These are phyloP conservation scores for Herpetospermum pedunculosum DNA, from an alignment of 306 rosid species.

Conservation along the genomic window DNA sequence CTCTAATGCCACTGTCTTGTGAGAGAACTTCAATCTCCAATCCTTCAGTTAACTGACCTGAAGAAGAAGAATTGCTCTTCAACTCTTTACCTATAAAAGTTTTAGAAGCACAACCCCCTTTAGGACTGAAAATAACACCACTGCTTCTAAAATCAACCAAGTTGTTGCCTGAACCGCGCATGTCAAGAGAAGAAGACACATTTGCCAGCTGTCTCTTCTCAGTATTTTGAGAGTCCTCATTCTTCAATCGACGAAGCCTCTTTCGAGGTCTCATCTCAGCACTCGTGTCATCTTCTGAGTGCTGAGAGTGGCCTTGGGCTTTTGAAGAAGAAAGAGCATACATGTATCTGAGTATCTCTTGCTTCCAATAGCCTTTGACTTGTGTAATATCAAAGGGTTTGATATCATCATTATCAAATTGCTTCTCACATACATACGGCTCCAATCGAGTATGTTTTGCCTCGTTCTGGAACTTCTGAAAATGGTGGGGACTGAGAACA, in stretches of 20 bases:
- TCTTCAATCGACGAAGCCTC: conserved; percentile 27
- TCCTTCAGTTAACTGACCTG: conserved; percentile 28
- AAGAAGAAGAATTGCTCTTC: conserved; percentile 9
- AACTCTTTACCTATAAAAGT: conserved; percentile 13
- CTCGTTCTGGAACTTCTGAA: conserved; percentile 41
- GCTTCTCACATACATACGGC: conserved; percentile 54
- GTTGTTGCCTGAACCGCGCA: conserved; percentile 2
- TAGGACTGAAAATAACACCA: conserved; percentile 13
- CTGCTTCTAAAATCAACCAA: conserved; percentile 14
- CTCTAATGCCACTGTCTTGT: conserved; percentile 82
- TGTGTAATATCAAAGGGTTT: conserved; percentile 66
- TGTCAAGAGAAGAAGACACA: conserved; percentile 2
- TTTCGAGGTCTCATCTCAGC: conserved; percentile 47
- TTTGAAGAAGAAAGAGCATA: conserved; percentile 27
- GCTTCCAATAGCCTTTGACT: conserved; percentile 78
- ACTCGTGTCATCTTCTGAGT: conserved; percentile 19
- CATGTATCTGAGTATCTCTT: conserved; percentile 61
- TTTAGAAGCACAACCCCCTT: conserved; percentile 11
- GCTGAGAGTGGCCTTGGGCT: conserved; percentile 29
- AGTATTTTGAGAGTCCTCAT: conserved; percentile 1
- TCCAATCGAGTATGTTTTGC: conserved; percentile 36
- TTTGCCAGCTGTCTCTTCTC: conserved; percentile 18
- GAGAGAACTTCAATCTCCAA: conserved; percentile 74
- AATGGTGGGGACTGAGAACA: conserved; percentile 77
- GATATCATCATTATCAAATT: conserved; percentile 55